Evolutionary conservation across 179 eudicot genomes (phyloP), one percentile per base, ranked within the genome.

Genomic region (Drosera spatulata): DNA sequence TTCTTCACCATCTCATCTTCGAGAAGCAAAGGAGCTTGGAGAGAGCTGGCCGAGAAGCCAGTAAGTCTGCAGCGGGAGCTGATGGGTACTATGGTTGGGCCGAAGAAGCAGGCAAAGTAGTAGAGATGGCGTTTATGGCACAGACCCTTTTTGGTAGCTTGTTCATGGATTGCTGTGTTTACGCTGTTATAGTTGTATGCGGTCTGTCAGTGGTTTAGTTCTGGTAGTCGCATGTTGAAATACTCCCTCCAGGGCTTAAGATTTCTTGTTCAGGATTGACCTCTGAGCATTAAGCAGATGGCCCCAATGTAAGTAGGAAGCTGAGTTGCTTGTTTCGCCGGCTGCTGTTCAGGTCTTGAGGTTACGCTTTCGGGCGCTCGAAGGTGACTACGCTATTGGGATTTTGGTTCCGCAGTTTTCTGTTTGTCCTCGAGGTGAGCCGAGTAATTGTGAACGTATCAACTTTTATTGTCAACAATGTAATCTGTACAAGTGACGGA

Each of bases 141-240:
- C 83, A 80, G 77, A 86, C 69, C 15, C 68, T 79, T 11, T 2
- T 64, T 53, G 69, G 78, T 58, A 77, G 89, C 8, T 41, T 91
- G 50, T 86, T 86, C 72, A 70, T 86, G 76, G 98, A 91, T 61
- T 81, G 78, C 68, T 72, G 84, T 58, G 72, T 91, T 37, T 91
- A 88, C 64, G 78, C 86, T 3, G 55, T 83, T 4, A 78, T 81
- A 55, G 74, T 86, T 48, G 62, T 91, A 49, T 82, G 83, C 57
- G 80, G 84, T 60, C 72, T 85, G 55, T 73, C 87, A 2, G 10
- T 64, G 55, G 66, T 52, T 7, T 51, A 51, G 37, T 5, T 7
- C 41, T 39, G 44, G 3, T 11, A 37, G 10, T 5, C 10, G 5
- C 12, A 39, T 39, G 40, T 37, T 3, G 3, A 10, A 37, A 39